Evolutionary conservation across 331 rosid species (phyloP).

Genomic region (Telfairia occidentalis): DNA sequence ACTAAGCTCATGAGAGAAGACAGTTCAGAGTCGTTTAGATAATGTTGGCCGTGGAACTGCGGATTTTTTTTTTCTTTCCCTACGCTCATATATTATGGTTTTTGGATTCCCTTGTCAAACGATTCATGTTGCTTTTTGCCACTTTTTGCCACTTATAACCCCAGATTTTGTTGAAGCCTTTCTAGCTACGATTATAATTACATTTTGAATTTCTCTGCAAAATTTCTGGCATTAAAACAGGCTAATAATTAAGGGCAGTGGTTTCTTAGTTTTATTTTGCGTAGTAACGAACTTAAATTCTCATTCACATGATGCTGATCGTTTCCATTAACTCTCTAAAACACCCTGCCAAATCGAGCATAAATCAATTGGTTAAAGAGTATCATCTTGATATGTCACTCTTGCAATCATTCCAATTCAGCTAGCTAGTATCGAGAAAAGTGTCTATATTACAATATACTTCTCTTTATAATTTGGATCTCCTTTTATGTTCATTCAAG

Average conservation of each 20-base stretch:
- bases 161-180: background rate
- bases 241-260: background rate
- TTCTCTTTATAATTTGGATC: too few species aligned
- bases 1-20: background rate
- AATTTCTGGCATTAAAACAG: background rate
- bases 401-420: background rate
- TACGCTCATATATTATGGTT: background rate
- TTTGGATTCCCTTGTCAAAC: conserved; percentile 5
- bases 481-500: too few species aligned
- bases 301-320: background rate
- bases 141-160: background rate
- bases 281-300: background rate
- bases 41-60: conserved; percentile 15
- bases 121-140: background rate
- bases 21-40: background rate
- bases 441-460: too few species aligned
- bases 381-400: too few species aligned
- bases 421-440: background rate
- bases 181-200: background rate
- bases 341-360: too few species aligned
- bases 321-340: too few species aligned
- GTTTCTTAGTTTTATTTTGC: background rate
- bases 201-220: background rate
- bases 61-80: background rate
- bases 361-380: too few species aligned